Conservation (phyloP, 2,329 filamentous ascomycete genomes). For the Fusarium haematococcum region DNA sequence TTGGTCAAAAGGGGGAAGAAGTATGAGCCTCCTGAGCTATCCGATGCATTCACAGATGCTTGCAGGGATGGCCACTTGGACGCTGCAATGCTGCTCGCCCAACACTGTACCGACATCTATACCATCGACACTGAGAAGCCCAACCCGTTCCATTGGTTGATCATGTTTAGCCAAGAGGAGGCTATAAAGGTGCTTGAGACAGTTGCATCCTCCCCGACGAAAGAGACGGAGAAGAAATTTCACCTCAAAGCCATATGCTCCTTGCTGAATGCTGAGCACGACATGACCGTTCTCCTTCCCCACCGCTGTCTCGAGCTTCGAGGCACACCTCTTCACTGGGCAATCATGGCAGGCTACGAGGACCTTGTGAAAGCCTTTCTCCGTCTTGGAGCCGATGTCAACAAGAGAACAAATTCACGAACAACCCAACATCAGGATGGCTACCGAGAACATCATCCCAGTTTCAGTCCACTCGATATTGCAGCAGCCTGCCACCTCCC, state of each 20-base stretch:
- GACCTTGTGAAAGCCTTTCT: background rate
- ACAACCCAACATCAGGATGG: background rate
- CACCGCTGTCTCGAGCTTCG: background rate
- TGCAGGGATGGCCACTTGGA: slow-evolving; percentile 4
- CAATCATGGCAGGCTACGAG: background rate
- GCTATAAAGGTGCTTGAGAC: background rate
- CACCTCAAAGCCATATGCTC: background rate
- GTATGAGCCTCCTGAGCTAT: background rate
- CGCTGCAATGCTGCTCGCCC: background rate
- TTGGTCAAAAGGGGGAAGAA: background rate
- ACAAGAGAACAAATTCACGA: background rate
- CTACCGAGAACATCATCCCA: background rate
- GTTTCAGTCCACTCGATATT: background rate
- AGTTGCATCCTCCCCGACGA: background rate
- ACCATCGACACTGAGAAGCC: background rate
- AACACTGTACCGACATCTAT: background rate
- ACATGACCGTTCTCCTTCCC: background rate
- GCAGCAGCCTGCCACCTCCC: background rate
- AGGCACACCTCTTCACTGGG: slow-evolving; percentile 1
- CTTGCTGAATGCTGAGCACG: background rate
- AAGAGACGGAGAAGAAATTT: too few relatives aligned
- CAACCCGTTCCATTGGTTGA: slow-evolving; percentile 4
- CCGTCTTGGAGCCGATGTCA: background rate
- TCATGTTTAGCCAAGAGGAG: background rate
- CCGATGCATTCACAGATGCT: background rate